Evolutionary conservation across 75 land plant genomes (phyloP).

Genomic region (Ceratopteris richardii): DNA sequence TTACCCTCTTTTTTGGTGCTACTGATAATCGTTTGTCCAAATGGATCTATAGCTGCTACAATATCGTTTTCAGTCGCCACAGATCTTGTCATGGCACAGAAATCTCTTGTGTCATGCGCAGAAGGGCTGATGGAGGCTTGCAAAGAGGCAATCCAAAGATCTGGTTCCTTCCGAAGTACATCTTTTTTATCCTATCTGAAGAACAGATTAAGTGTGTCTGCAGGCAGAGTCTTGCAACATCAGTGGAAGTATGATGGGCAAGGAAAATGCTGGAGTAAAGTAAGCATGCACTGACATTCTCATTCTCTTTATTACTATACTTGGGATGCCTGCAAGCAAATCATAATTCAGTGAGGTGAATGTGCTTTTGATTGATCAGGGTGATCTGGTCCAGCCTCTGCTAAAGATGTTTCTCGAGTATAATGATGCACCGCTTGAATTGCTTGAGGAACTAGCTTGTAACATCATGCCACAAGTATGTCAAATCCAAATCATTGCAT

Average conservation of each 20-base stretch:
- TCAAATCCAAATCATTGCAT: not conserved
- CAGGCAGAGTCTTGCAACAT: slow-evolving; percentile 50
- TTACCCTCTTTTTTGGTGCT: not conserved
- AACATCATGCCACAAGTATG: slow-evolving; percentile 65
- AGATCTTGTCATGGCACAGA: slow-evolving; percentile 53
- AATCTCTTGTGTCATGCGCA: slow-evolving; percentile 44
- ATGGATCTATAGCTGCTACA: slow-evolving; percentile 41
- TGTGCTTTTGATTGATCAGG: slow-evolving; percentile 28
- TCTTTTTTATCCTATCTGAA: slow-evolving; percentile 28
- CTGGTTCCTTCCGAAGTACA: slow-evolving; percentile 9
- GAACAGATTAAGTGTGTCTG: slow-evolving; percentile 45
- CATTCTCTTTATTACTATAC: not conserved
- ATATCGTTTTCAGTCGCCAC: slow-evolving; percentile 45
- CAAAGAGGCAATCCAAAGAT: slow-evolving; percentile 19
- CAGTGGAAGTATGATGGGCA: slow-evolving; percentile 36
- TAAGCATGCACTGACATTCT: slow-evolving; percentile 13
- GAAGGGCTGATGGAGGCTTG: slow-evolving; percentile 18
- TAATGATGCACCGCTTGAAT: slow-evolving; percentile 52
- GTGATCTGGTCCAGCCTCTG: slow-evolving; percentile 54
- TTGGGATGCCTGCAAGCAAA: not conserved
- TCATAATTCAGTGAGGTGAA: not conserved
- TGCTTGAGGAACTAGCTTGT: slow-evolving; percentile 61
- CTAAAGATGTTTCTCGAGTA: slow-evolving; percentile 49
- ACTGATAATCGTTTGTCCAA: not conserved
- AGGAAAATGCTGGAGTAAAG: slow-evolving; percentile 40